Evolutionary conservation across 2,329 filamentous ascomycete genomes (phyloP).

Genomic region (Xylaria sp.): DNA sequence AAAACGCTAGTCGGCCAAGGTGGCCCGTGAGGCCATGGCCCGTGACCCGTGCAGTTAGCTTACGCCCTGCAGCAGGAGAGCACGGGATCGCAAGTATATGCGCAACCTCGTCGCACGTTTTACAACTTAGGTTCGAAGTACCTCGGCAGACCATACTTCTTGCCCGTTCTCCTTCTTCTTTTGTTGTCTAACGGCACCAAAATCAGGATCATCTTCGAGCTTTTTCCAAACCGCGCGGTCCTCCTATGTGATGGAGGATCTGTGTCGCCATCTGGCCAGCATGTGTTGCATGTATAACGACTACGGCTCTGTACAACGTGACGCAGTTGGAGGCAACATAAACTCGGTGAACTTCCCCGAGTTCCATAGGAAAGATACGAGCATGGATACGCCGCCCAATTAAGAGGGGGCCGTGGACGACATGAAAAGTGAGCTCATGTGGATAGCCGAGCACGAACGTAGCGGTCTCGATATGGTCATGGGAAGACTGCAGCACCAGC

Average conservation of each 20-base stretch:
- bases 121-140: constrained; percentile 22
- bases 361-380: constrained; percentile 5
- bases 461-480: not conserved
- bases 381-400: no score
- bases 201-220: not conserved
- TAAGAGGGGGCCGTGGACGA: no score
- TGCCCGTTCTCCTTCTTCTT: constrained; percentile 25
- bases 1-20: no score
- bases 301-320: not conserved
- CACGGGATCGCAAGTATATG: no score
- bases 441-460: not conserved
- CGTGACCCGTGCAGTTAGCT: no score
- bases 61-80: no score
- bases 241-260: not conserved
- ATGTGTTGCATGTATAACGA: not conserved
- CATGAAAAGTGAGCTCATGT: not conserved
- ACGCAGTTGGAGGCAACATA: not conserved
- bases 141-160: constrained; percentile 20
- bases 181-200: not conserved
- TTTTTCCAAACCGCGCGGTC: no score
- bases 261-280: not conserved
- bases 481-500: not conserved
- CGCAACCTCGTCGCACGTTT: constrained; percentile 1
- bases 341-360: not conserved
- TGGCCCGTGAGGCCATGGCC: no score